phyloP scores from a whole-genome alignment of 768 basidiomycete species.

The Russula dissimulans region DNA sequence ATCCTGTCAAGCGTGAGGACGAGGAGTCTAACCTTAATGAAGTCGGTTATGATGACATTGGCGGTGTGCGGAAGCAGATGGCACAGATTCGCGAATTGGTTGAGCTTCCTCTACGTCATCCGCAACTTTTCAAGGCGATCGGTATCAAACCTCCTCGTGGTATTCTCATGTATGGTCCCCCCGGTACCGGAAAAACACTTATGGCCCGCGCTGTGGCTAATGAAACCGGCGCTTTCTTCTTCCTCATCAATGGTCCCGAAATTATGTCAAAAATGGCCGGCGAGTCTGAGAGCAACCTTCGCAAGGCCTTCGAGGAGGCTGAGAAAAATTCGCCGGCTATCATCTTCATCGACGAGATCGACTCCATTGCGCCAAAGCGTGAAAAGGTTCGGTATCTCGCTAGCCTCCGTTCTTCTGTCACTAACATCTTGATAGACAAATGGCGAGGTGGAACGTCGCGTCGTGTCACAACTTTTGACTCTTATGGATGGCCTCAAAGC shows the following conservation, averaged over 20 bases:
- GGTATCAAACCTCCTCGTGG: constrained; percentile 99
- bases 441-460: constrained; percentile 98
- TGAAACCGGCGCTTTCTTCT: constrained; percentile 99
- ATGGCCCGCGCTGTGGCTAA: constrained; percentile 99
- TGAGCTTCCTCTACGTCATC: constrained; percentile 94
- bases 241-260: constrained; percentile 98
- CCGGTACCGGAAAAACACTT: constrained; percentile 98
- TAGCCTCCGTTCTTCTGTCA: not conserved
- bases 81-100: constrained; percentile 99
- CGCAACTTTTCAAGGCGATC: constrained; percentile 98
- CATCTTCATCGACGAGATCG: constrained; percentile 99
- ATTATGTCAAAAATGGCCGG: constrained; percentile 99
- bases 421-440: constrained; percentile 57
- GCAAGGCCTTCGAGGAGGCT: constrained; percentile 99
- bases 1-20: constrained; percentile 97
- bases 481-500: constrained; percentile 99
- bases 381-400: constrained; percentile 65
- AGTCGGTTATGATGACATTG: constrained; percentile 98
- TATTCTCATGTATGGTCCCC: constrained; percentile 97
- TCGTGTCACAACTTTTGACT: constrained; percentile 95
- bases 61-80: constrained; percentile 99
- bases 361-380: constrained; percentile 98
- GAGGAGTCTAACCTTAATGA: constrained; percentile 95
- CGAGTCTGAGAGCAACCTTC: constrained; percentile 92
- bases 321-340: constrained; percentile 99